Evolutionary conservation across 2,329 filamentous ascomycete species (phyloP).

Genomic region (Fusarium verticillioides): DNA sequence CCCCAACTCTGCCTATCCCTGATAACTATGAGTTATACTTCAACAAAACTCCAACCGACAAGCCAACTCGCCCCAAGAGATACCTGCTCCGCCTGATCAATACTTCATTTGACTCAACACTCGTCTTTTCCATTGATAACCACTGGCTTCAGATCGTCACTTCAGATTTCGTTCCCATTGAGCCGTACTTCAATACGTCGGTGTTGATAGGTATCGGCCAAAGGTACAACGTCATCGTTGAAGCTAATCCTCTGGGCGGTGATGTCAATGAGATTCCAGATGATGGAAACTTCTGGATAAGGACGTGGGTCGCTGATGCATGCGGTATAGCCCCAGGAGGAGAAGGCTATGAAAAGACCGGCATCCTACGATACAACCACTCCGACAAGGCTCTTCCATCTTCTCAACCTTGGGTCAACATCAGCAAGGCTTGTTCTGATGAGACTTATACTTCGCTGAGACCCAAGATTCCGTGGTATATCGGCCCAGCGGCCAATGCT

Average conservation of each 20-base stretch:
- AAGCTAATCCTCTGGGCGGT: conserved; percentile 24
- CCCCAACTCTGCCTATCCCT: conserved; percentile 7
- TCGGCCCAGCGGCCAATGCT: conserved; percentile 32
- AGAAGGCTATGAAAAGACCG: conserved; percentile 29
- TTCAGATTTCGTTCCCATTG: conserved; percentile 35
- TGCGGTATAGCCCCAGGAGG: conserved; percentile 1
- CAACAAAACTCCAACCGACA: conserved; percentile 35
- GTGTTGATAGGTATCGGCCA: conserved; percentile 37
- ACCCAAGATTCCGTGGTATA: conserved; percentile 36
- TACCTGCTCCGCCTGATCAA: conserved; percentile 39
- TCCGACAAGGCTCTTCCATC: conserved; percentile 2
- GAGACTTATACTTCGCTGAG: conserved; percentile 30
- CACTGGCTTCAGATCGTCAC: conserved; percentile 35
- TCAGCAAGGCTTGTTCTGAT: conserved; percentile 26
- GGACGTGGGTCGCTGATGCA: conserved; percentile 14
- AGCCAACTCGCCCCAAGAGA: conserved; percentile 13
- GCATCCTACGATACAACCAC: conserved; percentile 30
- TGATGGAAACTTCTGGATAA: conserved; percentile 41
- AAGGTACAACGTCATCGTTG: conserved; percentile 34
- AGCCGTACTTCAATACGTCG: conserved; percentile 25
- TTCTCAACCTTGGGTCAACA: conserved; percentile 8
- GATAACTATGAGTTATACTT: conserved; percentile 27
- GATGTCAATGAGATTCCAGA: conserved; percentile 19
- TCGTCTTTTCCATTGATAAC: conserved; percentile 40
- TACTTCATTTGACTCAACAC: conserved; percentile 35